These are phyloP conservation scores for Polytrichum formosum DNA, from an alignment of 225 moss, liverwort and hornwort species.

Conservation along the genomic window DNA sequence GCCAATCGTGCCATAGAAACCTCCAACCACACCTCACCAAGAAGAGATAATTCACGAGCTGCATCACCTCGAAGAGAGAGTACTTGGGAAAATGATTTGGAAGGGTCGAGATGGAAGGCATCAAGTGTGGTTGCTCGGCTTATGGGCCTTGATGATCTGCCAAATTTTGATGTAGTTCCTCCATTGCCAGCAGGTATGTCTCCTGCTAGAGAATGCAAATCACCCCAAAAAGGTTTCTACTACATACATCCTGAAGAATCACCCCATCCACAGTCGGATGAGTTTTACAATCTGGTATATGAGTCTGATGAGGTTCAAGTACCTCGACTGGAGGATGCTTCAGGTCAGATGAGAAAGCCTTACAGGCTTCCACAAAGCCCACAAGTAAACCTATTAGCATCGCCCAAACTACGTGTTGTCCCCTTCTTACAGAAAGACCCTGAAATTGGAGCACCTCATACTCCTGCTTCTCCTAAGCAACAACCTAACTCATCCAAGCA, in stretches of 20 bases:
- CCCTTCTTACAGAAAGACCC: constrained; percentile 15
- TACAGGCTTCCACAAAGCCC: constrained; percentile 4
- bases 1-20: constrained; percentile 21
- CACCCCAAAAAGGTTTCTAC: constrained; percentile 17
- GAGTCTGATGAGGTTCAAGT: constrained; percentile 24
- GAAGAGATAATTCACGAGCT: constrained; percentile 19
- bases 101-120: constrained; percentile 34
- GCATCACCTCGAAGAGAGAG: constrained; percentile 21
- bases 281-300: constrained; percentile 29
- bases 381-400: constrained; percentile 8
- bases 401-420: constrained; percentile 25
- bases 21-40: constrained; percentile 20
- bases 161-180: constrained; percentile 37
- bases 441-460: constrained; percentile 21
- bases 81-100: constrained; percentile 30
- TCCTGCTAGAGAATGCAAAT: constrained; percentile 22
- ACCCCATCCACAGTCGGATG: constrained; percentile 25
- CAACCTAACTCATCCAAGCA: constrained; percentile 37
- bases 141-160: constrained; percentile 51
- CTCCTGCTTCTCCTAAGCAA: constrained; percentile 38
- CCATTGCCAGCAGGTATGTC: constrained; percentile 17
- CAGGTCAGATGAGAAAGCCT: constrained; percentile 12
- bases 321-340: constrained; percentile 20
- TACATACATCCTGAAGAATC: constrained; percentile 27
- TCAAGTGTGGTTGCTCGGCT: constrained; percentile 41